Evolutionary conservation across 495 filamentous ascomycete species (phyloP).

Genomic region (Xanthoparmelia taractica): DNA sequence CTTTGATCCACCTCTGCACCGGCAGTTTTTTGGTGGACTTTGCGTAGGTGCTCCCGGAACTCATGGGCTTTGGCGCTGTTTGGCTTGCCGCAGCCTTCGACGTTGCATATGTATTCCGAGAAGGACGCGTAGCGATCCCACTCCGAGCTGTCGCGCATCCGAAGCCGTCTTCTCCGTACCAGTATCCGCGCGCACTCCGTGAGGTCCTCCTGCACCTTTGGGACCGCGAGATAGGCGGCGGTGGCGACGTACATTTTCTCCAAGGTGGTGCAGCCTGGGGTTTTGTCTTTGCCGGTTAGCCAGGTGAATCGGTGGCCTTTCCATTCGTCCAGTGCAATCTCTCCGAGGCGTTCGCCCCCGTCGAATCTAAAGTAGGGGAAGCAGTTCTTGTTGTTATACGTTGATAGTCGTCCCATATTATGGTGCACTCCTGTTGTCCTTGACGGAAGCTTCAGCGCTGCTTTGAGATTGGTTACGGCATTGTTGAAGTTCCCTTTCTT

Average conservation of each 20-base stretch:
- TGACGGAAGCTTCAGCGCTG: background rate
- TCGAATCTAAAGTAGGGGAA: constrained; percentile 18
- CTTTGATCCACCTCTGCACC: background rate
- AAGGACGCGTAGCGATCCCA: constrained; percentile 20
- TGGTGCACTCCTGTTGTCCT: constrained; percentile 2
- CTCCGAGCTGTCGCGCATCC: constrained; percentile 8
- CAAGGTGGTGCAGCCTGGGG: constrained; percentile 5
- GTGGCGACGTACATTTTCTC: constrained; percentile 1
- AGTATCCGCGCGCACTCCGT: constrained; percentile 11
- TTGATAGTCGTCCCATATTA: background rate
- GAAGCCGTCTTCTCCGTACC: constrained; percentile 8
- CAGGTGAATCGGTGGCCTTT: constrained; percentile 1
- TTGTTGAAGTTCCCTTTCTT: background rate
- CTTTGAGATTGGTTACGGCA: constrained; percentile 1
- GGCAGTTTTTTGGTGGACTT: background rate
- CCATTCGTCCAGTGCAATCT: constrained; percentile 13
- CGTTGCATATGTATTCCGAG: constrained; percentile 15
- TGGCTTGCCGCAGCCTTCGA: background rate
- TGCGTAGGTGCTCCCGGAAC: background rate
- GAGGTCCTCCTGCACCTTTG: constrained; percentile 4
- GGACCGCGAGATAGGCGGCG: background rate
- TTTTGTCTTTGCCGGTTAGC: background rate
- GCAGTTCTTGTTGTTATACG: background rate
- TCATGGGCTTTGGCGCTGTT: background rate
- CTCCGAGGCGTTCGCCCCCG: constrained; percentile 1